Evolutionary conservation across 345 rosid species (phyloP), one percentile per base, ranked within the genome.

Genomic region (Dipteronia dyeriana): DNA sequence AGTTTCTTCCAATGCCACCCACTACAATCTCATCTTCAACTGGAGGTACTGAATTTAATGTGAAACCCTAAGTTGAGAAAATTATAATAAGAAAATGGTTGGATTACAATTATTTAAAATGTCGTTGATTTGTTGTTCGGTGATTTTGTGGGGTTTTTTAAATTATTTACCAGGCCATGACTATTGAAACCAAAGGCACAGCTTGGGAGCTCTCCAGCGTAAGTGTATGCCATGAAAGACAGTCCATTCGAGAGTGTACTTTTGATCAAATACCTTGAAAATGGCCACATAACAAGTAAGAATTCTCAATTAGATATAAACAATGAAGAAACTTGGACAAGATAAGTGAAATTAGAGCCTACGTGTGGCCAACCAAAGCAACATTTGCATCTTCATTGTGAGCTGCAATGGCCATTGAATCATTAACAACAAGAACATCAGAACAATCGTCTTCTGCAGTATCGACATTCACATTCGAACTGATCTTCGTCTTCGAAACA

Each of bases 151-250:
- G 63, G 26, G 63, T 2, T 59, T 19, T 45, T n/a, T 0, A 19
- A 10, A 43, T 0, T 43, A 19, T 49, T 78, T 85, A 90, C 94
- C 90, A 85, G 71, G 73, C 90, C 94, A 16, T 66, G 71, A 78
- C 51, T 82, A 68, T 85, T 89, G 81, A 86, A 83, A 77, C 93
- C 93, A 51, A 88, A 86, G 11, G 93, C 91, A 39, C 93, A 88
- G 81, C 90, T 90, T 10, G 91, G 93, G 47, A 88, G 90, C 83
- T 88, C 93, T 73, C 90, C 93, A n/a, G 93, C 90, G 22, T 86
- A 90, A 6, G 91, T 83, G 74, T 90, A 90, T 25, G 88, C 84
- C 53, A 80, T 29, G 76, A 85, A 90, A 38, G 82, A 76, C 25
- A 72, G 11, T 17, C 87, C 86, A 68, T 65, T 82, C 25, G 88